These are phyloP conservation scores for Lizonia empirigonia DNA, from an alignment of 2,329 filamentous ascomycete genomes.

Conservation along the genomic window DNA sequence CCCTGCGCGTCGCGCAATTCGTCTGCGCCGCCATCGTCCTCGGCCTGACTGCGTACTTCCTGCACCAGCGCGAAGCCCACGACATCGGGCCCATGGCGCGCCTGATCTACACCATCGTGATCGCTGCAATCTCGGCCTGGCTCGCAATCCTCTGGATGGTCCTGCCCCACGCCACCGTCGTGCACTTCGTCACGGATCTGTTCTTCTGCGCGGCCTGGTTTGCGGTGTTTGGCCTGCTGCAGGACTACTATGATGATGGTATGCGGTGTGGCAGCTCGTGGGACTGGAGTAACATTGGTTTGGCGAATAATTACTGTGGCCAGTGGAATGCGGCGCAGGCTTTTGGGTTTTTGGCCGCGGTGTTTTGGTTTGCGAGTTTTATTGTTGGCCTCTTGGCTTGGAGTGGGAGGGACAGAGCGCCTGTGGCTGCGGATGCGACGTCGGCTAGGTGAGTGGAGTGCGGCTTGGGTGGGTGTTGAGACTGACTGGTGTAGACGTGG, in stretches of 20 bases:
- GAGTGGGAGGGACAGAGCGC: background rate
- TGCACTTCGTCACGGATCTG: constrained; percentile 72
- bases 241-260: constrained; percentile 30
- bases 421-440: background rate
- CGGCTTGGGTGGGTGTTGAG: no score
- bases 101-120: constrained; percentile 76
- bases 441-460: constrained; percentile 1
- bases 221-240: constrained; percentile 47
- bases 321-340: constrained; percentile 73
- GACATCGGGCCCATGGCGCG: constrained; percentile 63
- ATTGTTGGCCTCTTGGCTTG: constrained; percentile 21
- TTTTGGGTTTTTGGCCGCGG: constrained; percentile 72
- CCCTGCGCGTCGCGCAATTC: constrained; percentile 66
- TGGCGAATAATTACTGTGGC: constrained; percentile 58
- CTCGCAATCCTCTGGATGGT: constrained; percentile 72
- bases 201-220: constrained; percentile 73
- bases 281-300: constrained; percentile 61
- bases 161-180: constrained; percentile 68
- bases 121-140: constrained; percentile 70
- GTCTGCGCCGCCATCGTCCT: constrained; percentile 66
- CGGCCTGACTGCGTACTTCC: constrained; percentile 23
- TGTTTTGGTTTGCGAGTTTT: constrained; percentile 65
- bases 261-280: constrained; percentile 34
- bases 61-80: constrained; percentile 36
- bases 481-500: constrained; percentile 5